A percentile compares a stretch with the other conserved stretches of the same genome.
These are phyloP conservation scores for Drosera spatulata DNA, from an alignment of 179 eudicot genomes.

Conservation along the genomic window DNA sequence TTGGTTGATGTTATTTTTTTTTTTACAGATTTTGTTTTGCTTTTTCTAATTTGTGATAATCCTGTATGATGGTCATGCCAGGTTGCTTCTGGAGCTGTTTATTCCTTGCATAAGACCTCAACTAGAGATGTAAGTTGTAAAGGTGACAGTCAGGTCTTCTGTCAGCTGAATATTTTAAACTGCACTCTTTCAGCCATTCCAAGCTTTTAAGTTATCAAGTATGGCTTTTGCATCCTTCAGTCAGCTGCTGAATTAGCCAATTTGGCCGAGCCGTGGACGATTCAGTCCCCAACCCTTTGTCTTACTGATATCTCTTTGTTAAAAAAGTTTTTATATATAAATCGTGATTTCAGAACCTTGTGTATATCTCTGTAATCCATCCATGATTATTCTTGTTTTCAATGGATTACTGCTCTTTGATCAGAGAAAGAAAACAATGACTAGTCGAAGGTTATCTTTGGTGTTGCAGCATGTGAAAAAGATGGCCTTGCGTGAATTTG, in stretches of 20 bases:
- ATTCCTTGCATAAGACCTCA: slow-evolving; percentile 92
- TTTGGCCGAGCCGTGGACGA: too few relatives aligned
- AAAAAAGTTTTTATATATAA: too few relatives aligned
- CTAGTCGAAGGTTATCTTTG: too few relatives aligned
- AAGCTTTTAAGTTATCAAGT: background rate
- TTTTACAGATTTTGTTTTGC: background rate
- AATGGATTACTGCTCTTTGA: background rate
- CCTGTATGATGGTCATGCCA: slow-evolving; percentile 14
- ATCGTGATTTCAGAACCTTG: too few relatives aligned
- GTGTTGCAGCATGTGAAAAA: slow-evolving; percentile 53
- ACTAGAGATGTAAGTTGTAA: slow-evolving; percentile 71
- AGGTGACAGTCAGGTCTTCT: background rate
- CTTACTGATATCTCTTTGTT: too few relatives aligned
- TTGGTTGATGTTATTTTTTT: background rate
- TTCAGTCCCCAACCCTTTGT: too few relatives aligned
- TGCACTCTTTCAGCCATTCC: background rate
- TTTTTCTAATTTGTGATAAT: slow-evolving; percentile 3
- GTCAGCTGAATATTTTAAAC: background rate
- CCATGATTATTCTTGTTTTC: too few relatives aligned
- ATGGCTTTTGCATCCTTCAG: too few relatives aligned
- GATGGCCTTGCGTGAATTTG: slow-evolving; percentile 54
- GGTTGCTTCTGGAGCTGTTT: slow-evolving; percentile 88
- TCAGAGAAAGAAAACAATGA: background rate
- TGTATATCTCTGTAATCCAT: too few relatives aligned
- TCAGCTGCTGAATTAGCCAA: too few relatives aligned